Evolutionary conservation across 345 rosid species (phyloP).

Genomic region (Brassica juncea): DNA sequence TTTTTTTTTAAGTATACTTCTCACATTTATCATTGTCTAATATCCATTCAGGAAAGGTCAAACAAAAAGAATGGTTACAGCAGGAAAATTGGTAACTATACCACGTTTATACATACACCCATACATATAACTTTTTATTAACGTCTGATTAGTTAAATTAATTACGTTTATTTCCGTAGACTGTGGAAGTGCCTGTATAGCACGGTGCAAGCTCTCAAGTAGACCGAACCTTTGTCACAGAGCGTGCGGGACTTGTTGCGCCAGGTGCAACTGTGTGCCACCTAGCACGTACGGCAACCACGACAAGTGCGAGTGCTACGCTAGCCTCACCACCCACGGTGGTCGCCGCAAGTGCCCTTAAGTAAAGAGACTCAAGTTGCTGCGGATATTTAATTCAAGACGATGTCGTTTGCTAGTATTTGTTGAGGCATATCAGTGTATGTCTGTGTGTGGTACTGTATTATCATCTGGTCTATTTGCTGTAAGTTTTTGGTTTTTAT

Average conservation of each 20-base stretch:
- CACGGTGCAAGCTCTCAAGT: conserved; percentile 62
- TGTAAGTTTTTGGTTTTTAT: conserved; percentile 12
- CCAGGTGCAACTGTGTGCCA: conserved; percentile 77
- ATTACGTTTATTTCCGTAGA: conserved; percentile 41
- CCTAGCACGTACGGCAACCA: conserved; percentile 69
- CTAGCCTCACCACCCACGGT: conserved; percentile 66
- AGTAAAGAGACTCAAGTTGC: background rate
- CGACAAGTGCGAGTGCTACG: conserved; percentile 68
- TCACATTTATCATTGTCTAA: background rate
- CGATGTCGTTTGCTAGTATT: conserved; percentile 16
- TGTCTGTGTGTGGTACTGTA: background rate
- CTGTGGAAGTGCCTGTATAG: conserved; percentile 59
- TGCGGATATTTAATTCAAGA: background rate
- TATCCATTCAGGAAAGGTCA: conserved; percentile 26
- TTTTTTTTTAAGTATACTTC: background rate
- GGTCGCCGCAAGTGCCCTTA: conserved; percentile 82
- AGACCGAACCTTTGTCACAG: conserved; percentile 62
- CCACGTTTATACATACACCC: background rate
- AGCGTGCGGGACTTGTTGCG: conserved; percentile 79
- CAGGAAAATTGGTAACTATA: conserved; percentile 32
- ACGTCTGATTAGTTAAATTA: background rate
- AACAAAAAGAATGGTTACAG: background rate
- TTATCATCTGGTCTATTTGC: conserved; percentile 2
- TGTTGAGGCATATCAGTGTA: background rate
- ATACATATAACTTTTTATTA: background rate